Conservation (phyloP, 768 basidiomycete species). For the Agrocybe praecox region DNA sequence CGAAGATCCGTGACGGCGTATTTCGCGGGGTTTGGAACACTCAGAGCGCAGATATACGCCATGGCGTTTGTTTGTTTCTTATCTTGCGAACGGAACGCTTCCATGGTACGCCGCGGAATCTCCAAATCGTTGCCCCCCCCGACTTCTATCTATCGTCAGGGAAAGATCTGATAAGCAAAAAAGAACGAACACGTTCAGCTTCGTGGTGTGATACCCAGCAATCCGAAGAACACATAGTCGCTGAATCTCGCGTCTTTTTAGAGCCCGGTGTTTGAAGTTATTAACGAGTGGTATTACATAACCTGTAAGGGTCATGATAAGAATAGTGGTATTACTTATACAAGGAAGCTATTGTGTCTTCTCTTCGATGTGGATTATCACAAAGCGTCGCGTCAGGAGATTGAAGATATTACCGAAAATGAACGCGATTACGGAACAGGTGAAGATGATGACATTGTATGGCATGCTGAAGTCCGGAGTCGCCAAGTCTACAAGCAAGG, state of each 20-base stretch:
- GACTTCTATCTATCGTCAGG: too few relatives aligned
- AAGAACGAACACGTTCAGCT: too few relatives aligned
- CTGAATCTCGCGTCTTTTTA: too few relatives aligned
- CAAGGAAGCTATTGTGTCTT: too few relatives aligned
- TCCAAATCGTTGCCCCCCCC: not conserved
- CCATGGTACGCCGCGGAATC: not conserved
- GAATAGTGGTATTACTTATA: too few relatives aligned
- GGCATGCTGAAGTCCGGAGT: constrained; percentile 99
- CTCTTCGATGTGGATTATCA: constrained; percentile 41
- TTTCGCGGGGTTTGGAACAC: constrained; percentile 11
- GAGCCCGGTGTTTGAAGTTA: too few relatives aligned
- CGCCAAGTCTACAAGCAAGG: constrained; percentile 90
- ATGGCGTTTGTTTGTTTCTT: constrained; percentile 5
- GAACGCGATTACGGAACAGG: constrained; percentile 86
- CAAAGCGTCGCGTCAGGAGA: constrained; percentile 77
- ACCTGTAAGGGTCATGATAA: too few relatives aligned
- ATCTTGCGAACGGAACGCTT: constrained; percentile 12
- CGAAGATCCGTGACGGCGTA: constrained; percentile 14
- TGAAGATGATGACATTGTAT: constrained; percentile 99
- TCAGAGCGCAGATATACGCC: not conserved
- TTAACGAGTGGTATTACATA: too few relatives aligned
- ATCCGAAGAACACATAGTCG: too few relatives aligned
- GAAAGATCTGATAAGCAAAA: too few relatives aligned
- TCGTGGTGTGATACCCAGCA: too few relatives aligned
- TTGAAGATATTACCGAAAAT: constrained; percentile 95